Evolutionary conservation across 2,329 filamentous ascomycete genomes (phyloP).

Genomic region (Pseudogymnoascus destructans): DNA sequence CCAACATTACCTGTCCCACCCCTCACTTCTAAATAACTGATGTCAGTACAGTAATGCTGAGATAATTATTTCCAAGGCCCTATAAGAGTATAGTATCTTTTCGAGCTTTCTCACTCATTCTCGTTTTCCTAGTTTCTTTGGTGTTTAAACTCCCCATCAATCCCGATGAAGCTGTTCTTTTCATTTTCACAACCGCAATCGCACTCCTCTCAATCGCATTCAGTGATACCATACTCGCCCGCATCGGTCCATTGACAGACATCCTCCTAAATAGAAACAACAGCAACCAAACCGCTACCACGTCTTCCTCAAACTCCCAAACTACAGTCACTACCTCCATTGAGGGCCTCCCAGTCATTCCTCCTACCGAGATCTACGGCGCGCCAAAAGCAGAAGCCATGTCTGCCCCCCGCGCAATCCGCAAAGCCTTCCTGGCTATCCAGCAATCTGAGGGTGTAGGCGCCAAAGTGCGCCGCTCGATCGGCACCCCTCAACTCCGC

Average conservation of each 20-base stretch:
- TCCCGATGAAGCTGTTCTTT: conserved; percentile 21
- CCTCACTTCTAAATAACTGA: neutral
- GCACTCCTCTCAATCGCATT: conserved; percentile 22
- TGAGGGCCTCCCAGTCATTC: conserved; percentile 15
- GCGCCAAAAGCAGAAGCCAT: conserved; percentile 34
- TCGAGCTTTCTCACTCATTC: neutral
- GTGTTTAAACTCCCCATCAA: neutral
- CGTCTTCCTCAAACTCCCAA: conserved; percentile 8
- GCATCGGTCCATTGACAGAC: conserved; percentile 10
- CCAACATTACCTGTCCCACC: neutral
- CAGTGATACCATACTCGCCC: conserved; percentile 18
- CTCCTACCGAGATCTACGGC: conserved; percentile 16
- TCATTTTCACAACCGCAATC: conserved; percentile 19
- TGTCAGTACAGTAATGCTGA: neutral
- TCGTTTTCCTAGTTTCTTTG: neutral
- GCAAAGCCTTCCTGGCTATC: conserved; percentile 68
- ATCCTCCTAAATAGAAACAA: conserved; percentile 14
- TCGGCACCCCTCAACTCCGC: conserved; percentile 69
- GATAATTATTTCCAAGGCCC: neutral
- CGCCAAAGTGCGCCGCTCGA: conserved; percentile 72
- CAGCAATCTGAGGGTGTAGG: conserved; percentile 84
- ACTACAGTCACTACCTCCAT: conserved; percentile 5
- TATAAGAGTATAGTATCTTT: conserved; percentile 4
- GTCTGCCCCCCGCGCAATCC: conserved; percentile 61
- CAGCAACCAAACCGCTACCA: neutral